These are phyloP conservation scores for Alternaria brassicae DNA, from an alignment of 2,329 filamentous ascomycete genomes.

Conservation along the genomic window DNA sequence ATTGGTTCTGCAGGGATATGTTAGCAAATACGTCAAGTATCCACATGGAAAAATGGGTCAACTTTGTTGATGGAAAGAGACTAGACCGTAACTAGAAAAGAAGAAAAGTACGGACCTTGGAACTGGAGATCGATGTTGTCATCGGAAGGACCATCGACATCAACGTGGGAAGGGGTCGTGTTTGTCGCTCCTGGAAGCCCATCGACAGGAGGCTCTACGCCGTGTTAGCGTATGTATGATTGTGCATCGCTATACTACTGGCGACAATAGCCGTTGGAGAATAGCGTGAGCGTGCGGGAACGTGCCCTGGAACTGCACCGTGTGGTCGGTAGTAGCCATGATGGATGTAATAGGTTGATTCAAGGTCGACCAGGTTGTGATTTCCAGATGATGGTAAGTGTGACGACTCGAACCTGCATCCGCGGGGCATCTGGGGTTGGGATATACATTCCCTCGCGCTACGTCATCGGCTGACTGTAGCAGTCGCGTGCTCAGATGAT, in stretches of 20 bases:
- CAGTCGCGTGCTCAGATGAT: slow-evolving; percentile 20
- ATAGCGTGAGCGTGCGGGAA: background rate
- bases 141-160: background rate
- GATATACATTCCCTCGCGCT: slow-evolving; percentile 12
- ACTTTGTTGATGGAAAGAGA: background rate
- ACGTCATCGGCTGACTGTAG: slow-evolving; percentile 24
- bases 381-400: background rate
- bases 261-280: background rate
- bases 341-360: background rate
- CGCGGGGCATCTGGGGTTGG: background rate
- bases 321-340: slow-evolving; percentile 10
- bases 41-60: background rate
- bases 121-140: slow-evolving; percentile 10
- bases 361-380: background rate
- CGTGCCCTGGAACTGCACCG: slow-evolving; percentile 19
- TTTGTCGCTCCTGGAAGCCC: slow-evolving; percentile 4
- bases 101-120: slow-evolving; percentile 5
- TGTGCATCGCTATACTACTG: background rate
- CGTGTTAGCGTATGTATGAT: background rate
- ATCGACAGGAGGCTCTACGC: slow-evolving; percentile 9
- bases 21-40: background rate
- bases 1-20: slow-evolving; percentile 9
- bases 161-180: background rate
- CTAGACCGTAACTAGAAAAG: background rate
- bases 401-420: background rate